Evolutionary conservation across 257 asterid species (phyloP).

Genomic region (Fraxinus quadrangulata): DNA sequence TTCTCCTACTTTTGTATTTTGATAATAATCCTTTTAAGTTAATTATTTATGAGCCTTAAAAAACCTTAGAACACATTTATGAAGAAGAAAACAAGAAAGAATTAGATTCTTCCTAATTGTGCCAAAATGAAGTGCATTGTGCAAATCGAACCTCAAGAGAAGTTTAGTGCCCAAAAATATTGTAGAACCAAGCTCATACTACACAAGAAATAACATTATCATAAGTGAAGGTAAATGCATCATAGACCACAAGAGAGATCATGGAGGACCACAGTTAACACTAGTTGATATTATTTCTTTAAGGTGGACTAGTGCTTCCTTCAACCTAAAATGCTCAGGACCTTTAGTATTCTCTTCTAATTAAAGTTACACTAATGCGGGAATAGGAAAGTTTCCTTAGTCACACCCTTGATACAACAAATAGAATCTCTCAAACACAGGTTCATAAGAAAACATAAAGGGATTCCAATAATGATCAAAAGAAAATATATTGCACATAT

Average conservation of each 20-base stretch:
- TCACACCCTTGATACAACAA: neutral
- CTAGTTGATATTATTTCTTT: neutral
- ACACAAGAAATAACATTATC: neutral
- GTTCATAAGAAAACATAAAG: neutral
- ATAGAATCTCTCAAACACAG: neutral
- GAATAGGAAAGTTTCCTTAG: neutral
- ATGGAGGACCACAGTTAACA: neutral
- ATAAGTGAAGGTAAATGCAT: neutral
- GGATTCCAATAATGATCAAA: neutral
- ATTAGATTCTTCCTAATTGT: neutral
- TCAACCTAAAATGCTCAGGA: neutral
- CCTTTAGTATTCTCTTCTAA: neutral
- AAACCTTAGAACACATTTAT: too few species aligned
- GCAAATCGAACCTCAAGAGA: neutral
- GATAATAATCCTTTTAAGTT: too few species aligned
- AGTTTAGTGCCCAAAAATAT: too few species aligned
- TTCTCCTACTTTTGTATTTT: too few species aligned
- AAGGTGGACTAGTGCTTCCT: neutral
- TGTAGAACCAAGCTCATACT: neutral
- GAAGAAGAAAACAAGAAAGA: too few species aligned
- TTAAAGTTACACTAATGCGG: neutral
- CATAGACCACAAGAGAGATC: neutral
- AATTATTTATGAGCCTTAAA: too few species aligned
- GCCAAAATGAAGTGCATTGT: neutral
- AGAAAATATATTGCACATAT: neutral